phyloP scores from a whole-genome alignment of 495 filamentous ascomycete genomes.

The Margaritispora aquatica region DNA sequence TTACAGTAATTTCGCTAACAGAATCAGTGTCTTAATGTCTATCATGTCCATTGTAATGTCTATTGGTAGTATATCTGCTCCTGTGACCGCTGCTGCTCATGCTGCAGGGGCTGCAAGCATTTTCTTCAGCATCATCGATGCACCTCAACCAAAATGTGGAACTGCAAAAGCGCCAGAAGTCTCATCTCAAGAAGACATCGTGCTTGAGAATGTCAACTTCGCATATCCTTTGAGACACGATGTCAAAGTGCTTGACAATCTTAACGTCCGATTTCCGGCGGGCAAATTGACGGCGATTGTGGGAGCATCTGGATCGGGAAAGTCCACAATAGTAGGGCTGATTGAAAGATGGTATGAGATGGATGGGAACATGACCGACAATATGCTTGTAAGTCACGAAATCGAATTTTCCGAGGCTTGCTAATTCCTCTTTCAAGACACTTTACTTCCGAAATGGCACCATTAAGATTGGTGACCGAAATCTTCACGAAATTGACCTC shows the following conservation, averaged over 20 bases:
- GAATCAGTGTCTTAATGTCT: constrained; percentile 42
- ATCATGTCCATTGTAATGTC: constrained; percentile 49
- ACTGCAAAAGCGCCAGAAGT: constrained; percentile 35
- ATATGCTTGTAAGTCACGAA: constrained; percentile 11
- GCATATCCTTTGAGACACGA: constrained; percentile 59
- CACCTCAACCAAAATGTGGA: constrained; percentile 36
- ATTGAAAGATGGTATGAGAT: constrained; percentile 53
- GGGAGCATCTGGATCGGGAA: constrained; percentile 70
- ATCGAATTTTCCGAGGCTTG: constrained; percentile 29
- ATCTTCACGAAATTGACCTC: constrained; percentile 46
- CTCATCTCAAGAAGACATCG: constrained; percentile 45
- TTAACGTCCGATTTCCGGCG: constrained; percentile 53
- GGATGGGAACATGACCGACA: constrained; percentile 15
- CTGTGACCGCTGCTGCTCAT: constrained; percentile 38
- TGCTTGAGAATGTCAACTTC: constrained; percentile 53
- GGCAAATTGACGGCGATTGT: constrained; percentile 84
- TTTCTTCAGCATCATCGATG: constrained; percentile 51
- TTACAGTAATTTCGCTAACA: neutral
- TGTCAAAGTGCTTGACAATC: constrained; percentile 46
- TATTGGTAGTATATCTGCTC: constrained; percentile 43
- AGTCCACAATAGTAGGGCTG: constrained; percentile 58
- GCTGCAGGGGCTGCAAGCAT: constrained; percentile 47
- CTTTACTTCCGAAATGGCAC: constrained; percentile 35
- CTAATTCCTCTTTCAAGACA: constrained; percentile 6
- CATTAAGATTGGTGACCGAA: constrained; percentile 42